These are phyloP conservation scores for Cladosporium austrohemisphaericum DNA, from an alignment of 2,329 filamentous ascomycete species.

Conservation along the genomic window DNA sequence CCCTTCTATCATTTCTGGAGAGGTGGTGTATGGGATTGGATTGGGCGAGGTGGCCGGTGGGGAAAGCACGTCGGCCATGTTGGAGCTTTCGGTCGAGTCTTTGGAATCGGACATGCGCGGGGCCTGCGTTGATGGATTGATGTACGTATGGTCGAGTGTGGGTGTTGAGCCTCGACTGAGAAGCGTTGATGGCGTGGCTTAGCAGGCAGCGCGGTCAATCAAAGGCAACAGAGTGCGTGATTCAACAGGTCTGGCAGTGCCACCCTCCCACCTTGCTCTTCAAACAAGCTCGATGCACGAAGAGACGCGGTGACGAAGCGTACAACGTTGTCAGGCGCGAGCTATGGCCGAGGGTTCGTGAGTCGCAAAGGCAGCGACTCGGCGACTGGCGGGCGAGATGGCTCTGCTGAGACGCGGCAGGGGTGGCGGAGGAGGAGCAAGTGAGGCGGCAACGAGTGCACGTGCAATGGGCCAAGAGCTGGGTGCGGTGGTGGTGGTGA, in stretches of 20 bases:
- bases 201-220: background rate
- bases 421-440: too few relatives aligned
- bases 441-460: too few relatives aligned
- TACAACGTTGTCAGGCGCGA: background rate
- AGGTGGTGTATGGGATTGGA: slow-evolving; percentile 9
- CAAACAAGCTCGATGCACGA: background rate
- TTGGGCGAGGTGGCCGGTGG: slow-evolving; percentile 1
- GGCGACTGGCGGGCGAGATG: background rate
- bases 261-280: background rate
- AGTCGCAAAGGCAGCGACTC: slow-evolving; percentile 3
- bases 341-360: slow-evolving; percentile 7
- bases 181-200: background rate
- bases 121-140: too few relatives aligned
- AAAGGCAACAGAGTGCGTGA: background rate
- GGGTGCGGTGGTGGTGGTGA: background rate
- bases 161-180: background rate
- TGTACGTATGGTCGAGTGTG: background rate
- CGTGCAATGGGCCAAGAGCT: too few relatives aligned
- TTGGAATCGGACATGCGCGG: slow-evolving; percentile 1
- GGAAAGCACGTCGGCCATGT: slow-evolving; percentile 10
- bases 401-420: too few relatives aligned
- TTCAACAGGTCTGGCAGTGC: too few relatives aligned
- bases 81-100: background rate
- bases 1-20: slow-evolving; percentile 1
- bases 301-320: background rate